Evolutionary conservation across 768 basidiomycete genomes (phyloP).

Genomic region (Leccinum fibrillosum): DNA sequence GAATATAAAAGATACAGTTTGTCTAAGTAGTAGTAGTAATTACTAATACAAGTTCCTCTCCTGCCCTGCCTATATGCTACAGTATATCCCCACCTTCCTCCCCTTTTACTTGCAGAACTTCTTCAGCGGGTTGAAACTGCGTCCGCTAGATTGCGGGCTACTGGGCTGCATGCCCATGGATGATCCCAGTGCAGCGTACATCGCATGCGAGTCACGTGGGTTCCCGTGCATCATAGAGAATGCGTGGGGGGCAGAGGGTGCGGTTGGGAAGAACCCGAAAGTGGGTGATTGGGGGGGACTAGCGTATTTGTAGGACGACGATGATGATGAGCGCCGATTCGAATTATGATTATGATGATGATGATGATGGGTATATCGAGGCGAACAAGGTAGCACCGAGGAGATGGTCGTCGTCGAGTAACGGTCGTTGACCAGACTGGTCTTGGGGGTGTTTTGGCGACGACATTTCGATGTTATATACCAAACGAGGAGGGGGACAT

Average conservation of each 20-base stretch:
- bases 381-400: constrained; percentile 8
- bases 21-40: constrained; percentile 8
- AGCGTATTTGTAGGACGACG: constrained; percentile 43
- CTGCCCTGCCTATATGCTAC: background rate
- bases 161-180: constrained; percentile 23
- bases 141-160: constrained; percentile 23
- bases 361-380: background rate
- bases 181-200: constrained; percentile 51
- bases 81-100: background rate
- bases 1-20: constrained; percentile 16
- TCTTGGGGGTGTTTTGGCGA: constrained; percentile 4
- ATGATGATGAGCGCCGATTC: constrained; percentile 5
- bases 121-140: constrained; percentile 31
- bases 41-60: background rate
- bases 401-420: constrained; percentile 10
- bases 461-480: constrained; percentile 28
- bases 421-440: constrained; percentile 7
- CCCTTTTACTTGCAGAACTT: constrained; percentile 34
- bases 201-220: constrained; percentile 56
- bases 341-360: too few relatives aligned
- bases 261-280: constrained; percentile 58
- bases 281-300: constrained; percentile 50
- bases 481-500: background rate
- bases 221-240: constrained; percentile 56
- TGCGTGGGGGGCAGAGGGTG: constrained; percentile 52